Evolutionary conservation across 345 rosid species (phyloP), one percentile per base, ranked within the genome.

Genomic region (Eucalyptus tenuipes): DNA sequence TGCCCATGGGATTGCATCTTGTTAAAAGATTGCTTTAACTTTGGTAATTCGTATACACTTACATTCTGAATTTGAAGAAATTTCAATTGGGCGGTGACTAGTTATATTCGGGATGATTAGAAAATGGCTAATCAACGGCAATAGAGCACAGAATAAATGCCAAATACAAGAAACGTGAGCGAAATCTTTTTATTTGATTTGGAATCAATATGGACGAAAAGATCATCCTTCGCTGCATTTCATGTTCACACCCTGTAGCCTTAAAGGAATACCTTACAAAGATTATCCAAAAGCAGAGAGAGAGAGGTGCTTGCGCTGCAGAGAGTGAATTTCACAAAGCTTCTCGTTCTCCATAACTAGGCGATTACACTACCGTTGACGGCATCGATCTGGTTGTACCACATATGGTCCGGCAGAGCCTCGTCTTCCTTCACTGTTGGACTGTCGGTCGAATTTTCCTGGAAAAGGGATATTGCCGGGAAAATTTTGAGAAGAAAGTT

Each of bases 321-420:
- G 91, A 90, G 93, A 91, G 71, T 95, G 99, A 88, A 92, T 81
- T 88, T 96, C 99, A 84, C 99, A 95, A 88, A 96, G 95, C 94
- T 95, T 98, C 92, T 93, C 94, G 22, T 94, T 96, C 40, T 93
- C 97, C 93, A 92, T 87, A 31, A 96, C 96, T 31, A 93, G 94
- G 85, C 96, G 91, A 88, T 89, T 91, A 94, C 99, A 95, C 91
- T 99, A 91, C 98, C 99, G 96, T 91, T 94, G 94, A 92, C 95
- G 92, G 18, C 99, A 86, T 97, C 99, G 11, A 97, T 97, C 87
- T 99, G 92, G 86, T 95, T 95, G 87, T 98, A 97, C 86, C 99
- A 96, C 49, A 95, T 93, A 90, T 95, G 94, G 90, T 98, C 97
- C 27, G 98, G 97, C 61, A 94, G 89, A 29, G 90, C 50, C 82